Conservation (phyloP, 352 stramenopile species). For the Phytophthora gonapodyides region DNA sequence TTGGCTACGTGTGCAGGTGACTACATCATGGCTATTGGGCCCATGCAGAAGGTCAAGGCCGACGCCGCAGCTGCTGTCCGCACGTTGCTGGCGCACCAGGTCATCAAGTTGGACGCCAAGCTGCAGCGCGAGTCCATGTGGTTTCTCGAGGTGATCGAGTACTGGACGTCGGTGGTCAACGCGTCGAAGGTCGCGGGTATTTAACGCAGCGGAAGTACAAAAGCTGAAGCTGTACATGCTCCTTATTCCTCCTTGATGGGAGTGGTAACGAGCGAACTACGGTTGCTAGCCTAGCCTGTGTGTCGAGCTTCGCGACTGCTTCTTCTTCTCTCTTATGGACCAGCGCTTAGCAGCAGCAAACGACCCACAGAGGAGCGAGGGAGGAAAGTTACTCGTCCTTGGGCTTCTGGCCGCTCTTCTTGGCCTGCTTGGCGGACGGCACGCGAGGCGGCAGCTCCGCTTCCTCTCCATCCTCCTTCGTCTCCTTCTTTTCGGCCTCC, state of each 20-base stretch:
- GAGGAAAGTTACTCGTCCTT: slow-evolving; percentile 50
- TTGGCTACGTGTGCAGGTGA: slow-evolving; percentile 39
- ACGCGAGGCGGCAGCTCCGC: slow-evolving; percentile 33
- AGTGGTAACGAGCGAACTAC: slow-evolving; percentile 29
- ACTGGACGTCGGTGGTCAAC: slow-evolving; percentile 55
- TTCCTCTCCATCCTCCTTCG: neutral
- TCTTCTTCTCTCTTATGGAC: slow-evolving; percentile 35
- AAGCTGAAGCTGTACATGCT: slow-evolving; percentile 29
- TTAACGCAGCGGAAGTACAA: slow-evolving; percentile 13
- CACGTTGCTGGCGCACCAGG: slow-evolving; percentile 62
- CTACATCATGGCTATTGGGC: slow-evolving; percentile 83
- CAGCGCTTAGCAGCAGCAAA: slow-evolving; percentile 31
- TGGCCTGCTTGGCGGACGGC: slow-evolving; percentile 37
- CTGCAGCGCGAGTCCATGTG: slow-evolving; percentile 65
- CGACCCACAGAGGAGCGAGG: slow-evolving; percentile 21
- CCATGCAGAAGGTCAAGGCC: slow-evolving; percentile 48
- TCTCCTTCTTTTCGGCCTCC: slow-evolving; percentile 26
- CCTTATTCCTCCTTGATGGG: slow-evolving; percentile 41
- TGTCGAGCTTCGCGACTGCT: slow-evolving; percentile 10
- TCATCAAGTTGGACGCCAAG: slow-evolving; percentile 61
- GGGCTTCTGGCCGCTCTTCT: slow-evolving; percentile 47
- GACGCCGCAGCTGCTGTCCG: slow-evolving; percentile 14
- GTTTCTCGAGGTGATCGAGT: slow-evolving; percentile 78
- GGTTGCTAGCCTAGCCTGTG: slow-evolving; percentile 10
- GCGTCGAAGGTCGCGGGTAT: slow-evolving; percentile 1